Evolutionary conservation across 306 rosid species (phyloP).

Genomic region (Prinsepia uniflora): DNA sequence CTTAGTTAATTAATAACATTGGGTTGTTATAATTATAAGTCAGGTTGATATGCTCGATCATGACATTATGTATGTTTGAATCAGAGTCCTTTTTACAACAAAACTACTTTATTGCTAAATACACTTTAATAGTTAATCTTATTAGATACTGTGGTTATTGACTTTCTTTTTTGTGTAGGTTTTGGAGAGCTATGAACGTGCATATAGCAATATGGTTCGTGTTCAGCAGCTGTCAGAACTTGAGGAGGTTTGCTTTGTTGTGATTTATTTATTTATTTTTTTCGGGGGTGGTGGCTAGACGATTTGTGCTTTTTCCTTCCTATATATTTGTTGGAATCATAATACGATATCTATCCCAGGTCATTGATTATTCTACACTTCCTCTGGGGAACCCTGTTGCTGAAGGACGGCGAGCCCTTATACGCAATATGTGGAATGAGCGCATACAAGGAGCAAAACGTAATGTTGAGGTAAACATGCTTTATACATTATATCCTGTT

Average conservation of each 20-base stretch:
- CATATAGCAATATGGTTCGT: conserved; percentile 94
- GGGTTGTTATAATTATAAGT: neutral
- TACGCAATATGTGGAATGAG: conserved; percentile 98
- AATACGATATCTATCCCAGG: conserved; percentile 39
- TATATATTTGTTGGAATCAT: neutral
- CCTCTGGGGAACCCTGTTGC: conserved; percentile 67
- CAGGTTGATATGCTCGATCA: neutral
- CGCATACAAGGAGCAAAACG: conserved; percentile 93
- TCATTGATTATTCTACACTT: conserved; percentile 89
- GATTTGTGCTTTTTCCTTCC: neutral
- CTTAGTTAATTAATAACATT: neutral
- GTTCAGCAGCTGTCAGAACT: conserved; percentile 95
- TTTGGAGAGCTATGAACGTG: conserved; percentile 97
- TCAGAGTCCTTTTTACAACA: neutral
- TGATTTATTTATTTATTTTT: neutral
- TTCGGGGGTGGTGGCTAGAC: neutral
- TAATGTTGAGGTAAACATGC: conserved; percentile 73
- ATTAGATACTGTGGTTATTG: neutral
- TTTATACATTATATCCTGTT: conserved; percentile 6
- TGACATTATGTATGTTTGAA: neutral
- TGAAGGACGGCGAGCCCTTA: conserved; percentile 87
- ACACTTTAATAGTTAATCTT: neutral
- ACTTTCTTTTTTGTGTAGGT: conserved; percentile 46
- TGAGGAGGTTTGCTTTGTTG: conserved; percentile 69
- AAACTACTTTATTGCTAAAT: neutral